A percentile compares a stretch with the other conserved stretches of the same genome.
Evolutionary conservation across 352 stramenopile species (phyloP).

Genomic region (Phytophthora agathidicida): DNA sequence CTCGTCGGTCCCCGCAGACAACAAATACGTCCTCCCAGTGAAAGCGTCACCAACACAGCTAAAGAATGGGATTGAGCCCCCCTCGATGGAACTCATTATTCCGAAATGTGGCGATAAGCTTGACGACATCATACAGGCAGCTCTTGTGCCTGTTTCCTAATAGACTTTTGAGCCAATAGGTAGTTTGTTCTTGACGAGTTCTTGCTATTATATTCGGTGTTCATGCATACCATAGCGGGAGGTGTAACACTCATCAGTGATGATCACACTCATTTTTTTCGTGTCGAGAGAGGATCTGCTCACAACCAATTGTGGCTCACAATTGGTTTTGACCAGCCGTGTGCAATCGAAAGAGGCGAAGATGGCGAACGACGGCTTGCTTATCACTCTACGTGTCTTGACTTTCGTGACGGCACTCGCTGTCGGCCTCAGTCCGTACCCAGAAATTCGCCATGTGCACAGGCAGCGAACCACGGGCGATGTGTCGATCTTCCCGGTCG

Average conservation of each 20-base stretch:
- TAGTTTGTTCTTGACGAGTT: no score
- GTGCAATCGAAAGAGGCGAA: neutral
- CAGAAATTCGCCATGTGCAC: constrained; percentile 28
- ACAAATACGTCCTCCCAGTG: constrained; percentile 9
- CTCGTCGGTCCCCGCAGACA: neutral
- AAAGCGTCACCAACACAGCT: neutral
- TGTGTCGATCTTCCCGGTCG: constrained; percentile 32
- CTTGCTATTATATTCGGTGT: no score
- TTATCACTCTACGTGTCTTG: constrained; percentile 23
- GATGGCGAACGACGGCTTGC: constrained; percentile 1
- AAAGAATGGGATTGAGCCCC: neutral
- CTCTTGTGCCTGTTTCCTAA: constrained; percentile 7
- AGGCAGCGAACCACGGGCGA: constrained; percentile 15
- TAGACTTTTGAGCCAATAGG: no score
- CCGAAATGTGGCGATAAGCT: constrained; percentile 13
- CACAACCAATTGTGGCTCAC: no score
- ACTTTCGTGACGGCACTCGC: constrained; percentile 29
- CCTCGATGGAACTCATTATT: neutral
- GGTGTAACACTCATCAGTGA: constrained; percentile 25
- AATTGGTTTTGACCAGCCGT: constrained; percentile 11
- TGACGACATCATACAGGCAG: constrained; percentile 3
- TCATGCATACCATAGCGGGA: no score
- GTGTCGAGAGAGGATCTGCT: neutral
- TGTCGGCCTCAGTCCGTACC: constrained; percentile 22
- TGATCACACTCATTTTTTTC: constrained; percentile 18